These are phyloP conservation scores for Tillandsia leiboldiana DNA, from an alignment of 176 grass and related monocot species.

Conservation along the genomic window DNA sequence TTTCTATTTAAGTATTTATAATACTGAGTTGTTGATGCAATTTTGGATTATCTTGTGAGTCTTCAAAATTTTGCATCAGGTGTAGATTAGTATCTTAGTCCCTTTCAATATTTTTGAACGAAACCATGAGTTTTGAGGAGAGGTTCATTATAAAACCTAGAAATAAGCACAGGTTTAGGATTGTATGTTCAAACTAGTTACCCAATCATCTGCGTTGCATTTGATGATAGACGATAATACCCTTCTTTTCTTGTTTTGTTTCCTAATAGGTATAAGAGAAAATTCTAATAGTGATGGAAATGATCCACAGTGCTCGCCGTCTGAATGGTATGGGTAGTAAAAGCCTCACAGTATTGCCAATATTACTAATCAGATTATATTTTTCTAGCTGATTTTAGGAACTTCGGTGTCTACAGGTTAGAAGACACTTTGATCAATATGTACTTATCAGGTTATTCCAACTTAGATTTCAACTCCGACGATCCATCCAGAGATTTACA, in stretches of 20 bases:
- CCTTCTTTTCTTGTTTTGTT: conserved; percentile 15
- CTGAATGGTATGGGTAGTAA: conserved; percentile 59
- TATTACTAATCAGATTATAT: not conserved
- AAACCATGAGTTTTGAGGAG: not conserved
- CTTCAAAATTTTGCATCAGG: not conserved
- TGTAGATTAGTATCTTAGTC: not conserved
- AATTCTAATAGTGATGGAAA: conserved; percentile 20
- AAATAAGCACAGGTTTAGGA: not conserved
- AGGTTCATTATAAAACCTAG: not conserved
- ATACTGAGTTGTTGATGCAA: too few relatives aligned
- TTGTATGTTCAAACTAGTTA: not conserved
- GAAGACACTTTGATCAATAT: conserved; percentile 81
- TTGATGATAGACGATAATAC: not conserved
- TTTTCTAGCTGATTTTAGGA: conserved; percentile 15
- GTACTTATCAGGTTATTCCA: conserved; percentile 77
- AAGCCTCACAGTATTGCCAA: not conserved
- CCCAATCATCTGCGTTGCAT: not conserved
- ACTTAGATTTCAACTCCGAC: conserved; percentile 18
- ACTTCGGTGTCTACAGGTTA: conserved; percentile 34
- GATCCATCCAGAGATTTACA: conserved; percentile 13
- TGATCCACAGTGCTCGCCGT: conserved; percentile 31
- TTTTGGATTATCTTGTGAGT: not conserved
- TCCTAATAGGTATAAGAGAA: conserved; percentile 24
- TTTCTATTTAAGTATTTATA: not conserved
- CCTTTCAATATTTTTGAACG: not conserved